Conservation (phyloP, 106 monocot species). For the Dioscorea alata region DNA sequence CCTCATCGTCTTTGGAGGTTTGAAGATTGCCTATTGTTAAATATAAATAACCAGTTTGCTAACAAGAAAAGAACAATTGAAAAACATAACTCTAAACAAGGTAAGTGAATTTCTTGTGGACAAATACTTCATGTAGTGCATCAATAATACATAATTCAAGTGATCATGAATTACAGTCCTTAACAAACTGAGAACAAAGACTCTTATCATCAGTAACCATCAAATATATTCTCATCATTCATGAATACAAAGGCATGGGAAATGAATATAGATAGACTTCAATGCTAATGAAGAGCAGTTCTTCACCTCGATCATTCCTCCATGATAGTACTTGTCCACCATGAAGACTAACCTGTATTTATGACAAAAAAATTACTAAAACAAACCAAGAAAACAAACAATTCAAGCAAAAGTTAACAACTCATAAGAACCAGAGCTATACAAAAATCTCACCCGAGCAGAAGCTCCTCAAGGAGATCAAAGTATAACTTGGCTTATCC, state of each 20-base stretch:
- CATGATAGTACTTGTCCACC: constrained; percentile 89
- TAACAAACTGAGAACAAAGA: too few relatives aligned
- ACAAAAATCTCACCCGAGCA: constrained; percentile 44
- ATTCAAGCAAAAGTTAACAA: neutral
- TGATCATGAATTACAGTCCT: too few relatives aligned
- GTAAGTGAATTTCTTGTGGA: too few relatives aligned
- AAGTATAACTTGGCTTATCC: constrained; percentile 73
- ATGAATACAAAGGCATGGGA: too few relatives aligned
- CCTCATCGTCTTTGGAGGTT: constrained; percentile 60
- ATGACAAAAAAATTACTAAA: constrained; percentile 10
- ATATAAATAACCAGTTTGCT: neutral
- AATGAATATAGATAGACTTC: constrained; percentile 33
- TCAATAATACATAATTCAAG: too few relatives aligned
- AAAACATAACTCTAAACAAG: too few relatives aligned
- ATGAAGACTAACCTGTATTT: constrained; percentile 73
- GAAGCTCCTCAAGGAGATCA: constrained; percentile 72
- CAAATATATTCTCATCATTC: too few relatives aligned
- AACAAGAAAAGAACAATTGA: too few relatives aligned
- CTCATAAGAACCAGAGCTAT: neutral
- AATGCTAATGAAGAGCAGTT: constrained; percentile 80
- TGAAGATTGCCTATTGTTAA: constrained; percentile 59
- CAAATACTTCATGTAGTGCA: too few relatives aligned
- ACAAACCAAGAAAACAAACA: constrained; percentile 3
- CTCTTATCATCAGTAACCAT: too few relatives aligned
- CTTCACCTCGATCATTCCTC: constrained; percentile 82